Evolutionary conservation across 805 yeast species (phyloP), one percentile per base, ranked within the genome.

Genomic region (Saturnispora gosingensis): DNA sequence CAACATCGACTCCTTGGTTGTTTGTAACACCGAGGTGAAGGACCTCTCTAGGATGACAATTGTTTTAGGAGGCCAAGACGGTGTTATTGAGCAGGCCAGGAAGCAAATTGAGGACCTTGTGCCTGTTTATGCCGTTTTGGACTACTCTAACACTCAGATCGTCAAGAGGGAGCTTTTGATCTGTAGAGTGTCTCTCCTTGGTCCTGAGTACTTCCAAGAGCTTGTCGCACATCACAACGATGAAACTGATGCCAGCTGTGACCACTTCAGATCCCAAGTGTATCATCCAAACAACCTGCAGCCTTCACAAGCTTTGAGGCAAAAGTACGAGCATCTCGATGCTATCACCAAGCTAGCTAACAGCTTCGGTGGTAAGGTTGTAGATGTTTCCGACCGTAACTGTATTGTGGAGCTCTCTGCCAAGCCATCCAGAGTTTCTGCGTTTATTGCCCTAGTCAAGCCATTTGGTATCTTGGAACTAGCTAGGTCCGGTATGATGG

Each of bases 401-500:
- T 91, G 96, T 69, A 82, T 93, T 63, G 90, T 93, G 46, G 99
- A 93, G 75, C 78, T 93, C 59, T 77, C 87, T 58, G 99, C 98
- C 50, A 90, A 91, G 67, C 99, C 98, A 36, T 80, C 86, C 50
- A 81, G 97, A 69, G 77, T 93, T 57, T 75, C 91, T 43, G 82
- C 95, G 40, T 90, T 90, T 68, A 80, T 93, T 65, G 86, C 85
- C 56, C 80, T 93, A 65, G 75, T 90, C 65, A 93, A 88, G 67
- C 99, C 99, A 44, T 93, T 93, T 65, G 99, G 99, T 64, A 83
- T 93, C 53, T 77, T 93, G 63, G 99, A 93, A 72, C 85, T 91
- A 61, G 96, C 97, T 43, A 81, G 99, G 72, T 85, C 96, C 25
- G 99, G 99, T 72, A 88, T 91, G 95, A 89, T 93, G 91, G 99